Base-by-base conservation (phyloP, 176 grass and related monocot genomes). In the Phragmites australis region DNA sequence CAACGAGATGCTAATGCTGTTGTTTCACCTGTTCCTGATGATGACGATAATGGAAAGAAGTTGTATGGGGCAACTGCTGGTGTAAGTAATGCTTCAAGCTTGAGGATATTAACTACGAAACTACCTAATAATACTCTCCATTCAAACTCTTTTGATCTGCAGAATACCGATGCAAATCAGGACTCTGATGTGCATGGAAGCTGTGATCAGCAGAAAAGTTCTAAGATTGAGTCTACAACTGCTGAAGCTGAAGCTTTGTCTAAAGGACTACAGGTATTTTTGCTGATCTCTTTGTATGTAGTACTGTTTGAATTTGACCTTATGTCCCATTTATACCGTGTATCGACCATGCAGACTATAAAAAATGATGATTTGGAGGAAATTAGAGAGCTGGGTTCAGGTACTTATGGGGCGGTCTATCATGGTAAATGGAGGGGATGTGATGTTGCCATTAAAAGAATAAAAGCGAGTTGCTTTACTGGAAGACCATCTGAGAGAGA, bases 361-460 rank as follows among this genome's bases (percentile, higher is more conserved):
- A 84, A 84, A 70, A 95, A 95, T 82, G 96, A 95, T 70, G 96
- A 99, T 89, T 89, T 99, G 81, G 96, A 99, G 77, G 96, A 99
- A 86, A 89, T 99, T 89, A 94, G 78, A 86, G 90, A 95, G 65
- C 84, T 99, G 61, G 96, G 96, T 80, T 89, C 88, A 57, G 96
- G 96, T 73, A 95, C 92, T 51, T 99, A 95, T 84, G 96, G 96
- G n/a, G 29, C 96, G 8, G 96, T 99, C 19, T 99, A 68, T 71
- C 86, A 99, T 94, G 96, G 92, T 55, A 99, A 99, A 87, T 99
- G 96, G 96, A 94, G 84, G 68, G 96, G 96, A 70, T 99, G 92
- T 57, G 96, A 99, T 73, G 92, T 99, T 77, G 96, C 96, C 29
- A 89, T 99, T 79, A 99, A 99, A 91, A 94, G 90, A 91, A 99